Evolutionary conservation across 495 filamentous ascomycete species (phyloP), one percentile per base, ranked within the genome.

Genomic region (Penicillium taxi): DNA sequence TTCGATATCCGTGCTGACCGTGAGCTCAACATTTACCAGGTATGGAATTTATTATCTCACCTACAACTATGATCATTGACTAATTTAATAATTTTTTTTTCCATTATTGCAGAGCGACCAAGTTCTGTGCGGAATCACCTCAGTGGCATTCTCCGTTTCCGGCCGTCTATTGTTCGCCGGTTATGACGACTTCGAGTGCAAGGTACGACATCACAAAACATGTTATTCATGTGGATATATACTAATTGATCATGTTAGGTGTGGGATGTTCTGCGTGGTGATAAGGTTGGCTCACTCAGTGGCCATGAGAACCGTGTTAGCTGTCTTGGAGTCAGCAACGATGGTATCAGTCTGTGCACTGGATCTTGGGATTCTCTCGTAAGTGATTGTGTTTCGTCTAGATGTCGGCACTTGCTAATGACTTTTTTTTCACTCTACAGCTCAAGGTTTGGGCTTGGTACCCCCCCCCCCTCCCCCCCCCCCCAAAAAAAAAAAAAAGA

Each of bases 151-250:
- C 51, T 98, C 91, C 6, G 93, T 98, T 11, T 98, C 91, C 33
- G 91, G 91, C 33, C 78, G 91, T 56, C 73, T 98, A 53, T 74
- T 98, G 26, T 98, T 98, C 58, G 91, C 91, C 38, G 91, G 91
- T 41, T 98, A 98, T 56, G 91, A 98, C 52, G 91, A 98, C 54
- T 98, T 96, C 55, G 91, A 98, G 66, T 98, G 91, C 84, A 98
- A 98, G 82, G 91, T 96, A 70, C 51, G 73, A 36, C 39, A 27
- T 19, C 1, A 0, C 23, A 17, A 13, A 13, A 12, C 6, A 20
- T 6, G 15, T 9, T 11, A 14, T 5, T 26, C 5, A 16, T 8
- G n/a, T 17, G 32, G 21, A 20, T 45, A 22, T 5, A 29, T 15
- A 33, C 45, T 64, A 34, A 63, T 33, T 9, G 26, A 9, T 14